A percentile compares a stretch with the other conserved stretches of the same genome.
Conservation (phyloP, 2,329 filamentous ascomycete genomes). For the Neurospora sp. region DNA sequence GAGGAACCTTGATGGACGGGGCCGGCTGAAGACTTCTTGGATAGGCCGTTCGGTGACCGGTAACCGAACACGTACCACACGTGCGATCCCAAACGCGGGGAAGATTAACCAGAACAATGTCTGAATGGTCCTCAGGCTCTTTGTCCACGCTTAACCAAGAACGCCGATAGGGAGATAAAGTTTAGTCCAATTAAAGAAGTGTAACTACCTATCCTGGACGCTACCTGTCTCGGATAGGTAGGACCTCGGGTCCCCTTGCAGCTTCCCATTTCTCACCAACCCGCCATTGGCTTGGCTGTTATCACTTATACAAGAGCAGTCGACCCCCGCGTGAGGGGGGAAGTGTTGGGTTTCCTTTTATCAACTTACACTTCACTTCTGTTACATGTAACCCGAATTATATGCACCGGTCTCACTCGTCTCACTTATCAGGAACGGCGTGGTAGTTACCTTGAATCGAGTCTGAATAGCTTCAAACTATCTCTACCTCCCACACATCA, state of each 20-base stretch:
- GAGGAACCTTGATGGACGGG: neutral
- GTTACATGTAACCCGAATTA: neutral
- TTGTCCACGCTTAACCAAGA: neutral
- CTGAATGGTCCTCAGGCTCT: neutral
- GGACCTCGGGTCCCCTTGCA: neutral
- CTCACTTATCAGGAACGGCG: neutral
- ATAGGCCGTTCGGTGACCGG: neutral
- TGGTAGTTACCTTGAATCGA: neutral
- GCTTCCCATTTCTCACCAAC: neutral
- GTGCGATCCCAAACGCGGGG: neutral
- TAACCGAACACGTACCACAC: neutral
- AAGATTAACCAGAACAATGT: neutral
- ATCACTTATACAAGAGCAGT: neutral
- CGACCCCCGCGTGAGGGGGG: neutral
- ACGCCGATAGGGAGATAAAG: neutral
- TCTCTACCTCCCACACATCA: neutral
- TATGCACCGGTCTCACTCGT: neutral
- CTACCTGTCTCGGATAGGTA: neutral
- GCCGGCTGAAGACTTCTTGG: neutral
- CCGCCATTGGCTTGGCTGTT: neutral
- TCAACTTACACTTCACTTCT: neutral
- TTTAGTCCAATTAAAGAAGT: neutral
- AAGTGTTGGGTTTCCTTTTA: neutral
- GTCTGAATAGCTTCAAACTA: neutral
- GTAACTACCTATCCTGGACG: neutral